phyloP scores from a whole-genome alignment of 495 filamentous ascomycete genomes.

The Penicillium manginii region DNA sequence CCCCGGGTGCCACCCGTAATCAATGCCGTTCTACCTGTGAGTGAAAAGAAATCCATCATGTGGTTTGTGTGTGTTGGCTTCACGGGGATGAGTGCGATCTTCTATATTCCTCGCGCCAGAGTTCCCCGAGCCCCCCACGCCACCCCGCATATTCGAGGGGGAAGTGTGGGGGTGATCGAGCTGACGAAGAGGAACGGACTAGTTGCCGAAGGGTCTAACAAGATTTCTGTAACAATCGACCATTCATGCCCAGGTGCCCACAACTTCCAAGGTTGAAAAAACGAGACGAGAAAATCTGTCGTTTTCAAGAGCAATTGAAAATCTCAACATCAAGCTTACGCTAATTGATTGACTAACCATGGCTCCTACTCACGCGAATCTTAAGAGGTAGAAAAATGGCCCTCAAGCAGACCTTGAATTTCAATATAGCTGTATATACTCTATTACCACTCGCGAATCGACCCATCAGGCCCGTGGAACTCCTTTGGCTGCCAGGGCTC shows the following conservation, averaged over 20 bases:
- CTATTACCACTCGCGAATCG: constrained; percentile 72
- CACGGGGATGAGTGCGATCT: constrained; percentile 8
- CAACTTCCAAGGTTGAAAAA: too few relatives aligned
- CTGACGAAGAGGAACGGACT: not conserved
- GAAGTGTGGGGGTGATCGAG: not conserved
- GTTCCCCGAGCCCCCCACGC: constrained; percentile 16
- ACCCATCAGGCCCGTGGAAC: constrained; percentile 73
- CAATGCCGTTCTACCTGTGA: constrained; percentile 64
- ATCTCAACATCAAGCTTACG: too few relatives aligned
- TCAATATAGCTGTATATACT: not conserved
- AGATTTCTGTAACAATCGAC: too few relatives aligned
- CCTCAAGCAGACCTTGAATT: too few relatives aligned
- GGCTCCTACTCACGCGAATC: too few relatives aligned
- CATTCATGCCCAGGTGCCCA: too few relatives aligned
- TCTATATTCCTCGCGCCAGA: not conserved
- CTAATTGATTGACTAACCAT: too few relatives aligned
- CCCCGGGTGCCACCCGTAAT: constrained; percentile 84
- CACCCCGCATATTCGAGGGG: constrained; percentile 10
- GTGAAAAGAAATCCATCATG: constrained; percentile 26
- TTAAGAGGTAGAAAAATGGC: too few relatives aligned
- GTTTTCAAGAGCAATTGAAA: too few relatives aligned
- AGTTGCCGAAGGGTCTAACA: too few relatives aligned
- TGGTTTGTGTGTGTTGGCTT: not conserved
- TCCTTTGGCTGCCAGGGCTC: constrained; percentile 63
- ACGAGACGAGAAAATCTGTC: too few relatives aligned